A percentile compares a stretch with the other conserved stretches of the same genome.
phyloP scores from a whole-genome alignment of 176 grass and related monocot species.

The Pontederia crassipes region DNA sequence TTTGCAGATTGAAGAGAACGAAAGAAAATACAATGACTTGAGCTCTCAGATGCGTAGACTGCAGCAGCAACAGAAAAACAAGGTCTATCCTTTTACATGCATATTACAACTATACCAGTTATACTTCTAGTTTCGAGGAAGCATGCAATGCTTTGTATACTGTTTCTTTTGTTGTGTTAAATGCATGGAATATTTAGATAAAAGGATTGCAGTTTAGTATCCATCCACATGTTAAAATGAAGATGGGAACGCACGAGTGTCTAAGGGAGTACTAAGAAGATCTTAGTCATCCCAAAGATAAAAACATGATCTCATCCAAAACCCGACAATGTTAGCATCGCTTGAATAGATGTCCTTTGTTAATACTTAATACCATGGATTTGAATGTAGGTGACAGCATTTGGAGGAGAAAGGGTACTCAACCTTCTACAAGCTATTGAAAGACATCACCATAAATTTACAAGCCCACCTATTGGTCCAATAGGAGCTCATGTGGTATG shows the following conservation, averaged over 20 bases:
- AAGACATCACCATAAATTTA: conserved; percentile 41
- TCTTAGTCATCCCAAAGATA: too few species aligned
- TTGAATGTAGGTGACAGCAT: conserved; percentile 50
- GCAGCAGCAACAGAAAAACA: conserved; percentile 43
- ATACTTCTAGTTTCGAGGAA: not conserved
- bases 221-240: too few species aligned
- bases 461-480: conserved; percentile 69
- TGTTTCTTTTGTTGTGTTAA: not conserved
- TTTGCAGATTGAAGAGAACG: conserved; percentile 46
- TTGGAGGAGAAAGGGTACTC: conserved; percentile 63
- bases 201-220: too few species aligned
- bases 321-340: too few species aligned
- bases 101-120: not conserved
- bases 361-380: conserved; percentile 4
- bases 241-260: too few species aligned
- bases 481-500: conserved; percentile 81
- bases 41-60: conserved; percentile 37
- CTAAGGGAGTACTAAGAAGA: too few species aligned
- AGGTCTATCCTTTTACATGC: conserved; percentile 19
- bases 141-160: not conserved
- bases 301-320: too few species aligned
- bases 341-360: not conserved
- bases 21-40: conserved; percentile 25
- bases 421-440: conserved; percentile 54
- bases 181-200: too few species aligned